Percentiles rank a stretch among this genome's conserved stretches.
These are phyloP conservation scores for Perilla frutescens DNA, from an alignment of 257 asterid species.

Conservation along the genomic window DNA sequence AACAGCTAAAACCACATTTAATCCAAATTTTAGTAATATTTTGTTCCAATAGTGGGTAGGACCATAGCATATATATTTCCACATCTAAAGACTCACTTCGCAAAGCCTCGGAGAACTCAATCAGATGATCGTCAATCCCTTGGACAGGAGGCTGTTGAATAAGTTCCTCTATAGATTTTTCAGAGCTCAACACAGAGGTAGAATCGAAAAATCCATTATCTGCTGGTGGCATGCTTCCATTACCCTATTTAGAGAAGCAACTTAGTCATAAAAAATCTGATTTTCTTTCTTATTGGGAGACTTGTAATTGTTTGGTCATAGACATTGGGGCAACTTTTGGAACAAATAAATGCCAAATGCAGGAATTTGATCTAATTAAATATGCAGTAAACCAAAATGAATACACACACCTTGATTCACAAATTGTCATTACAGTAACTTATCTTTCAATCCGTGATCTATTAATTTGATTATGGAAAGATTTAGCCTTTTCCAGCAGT, in stretches of 20 bases:
- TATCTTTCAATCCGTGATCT: not conserved
- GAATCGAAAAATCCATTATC: slow-evolving; percentile 61
- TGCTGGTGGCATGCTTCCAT: slow-evolving; percentile 44
- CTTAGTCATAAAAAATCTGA: not conserved
- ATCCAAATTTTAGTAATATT: slow-evolving; percentile 12
- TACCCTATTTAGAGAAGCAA: slow-evolving; percentile 48
- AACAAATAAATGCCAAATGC: slow-evolving; percentile 9
- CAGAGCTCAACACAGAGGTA: slow-evolving; percentile 54
- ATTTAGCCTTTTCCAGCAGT: not conserved
- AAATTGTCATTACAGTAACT: not conserved
- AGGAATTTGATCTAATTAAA: not conserved
- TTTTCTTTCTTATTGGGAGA: not conserved
- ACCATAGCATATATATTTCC: not conserved
- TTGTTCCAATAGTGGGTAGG: not conserved
- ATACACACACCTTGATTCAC: slow-evolving; percentile 13
- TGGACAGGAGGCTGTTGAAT: slow-evolving; percentile 69
- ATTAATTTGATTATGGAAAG: not conserved
- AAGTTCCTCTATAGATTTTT: slow-evolving; percentile 65
- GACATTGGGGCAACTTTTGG: not conserved
- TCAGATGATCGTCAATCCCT: slow-evolving; percentile 80
- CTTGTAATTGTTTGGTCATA: not conserved
- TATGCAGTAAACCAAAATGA: not conserved
- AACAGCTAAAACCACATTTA: slow-evolving; percentile 59
- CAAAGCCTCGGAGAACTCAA: slow-evolving; percentile 90
- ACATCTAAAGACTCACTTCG: slow-evolving; percentile 56